A percentile compares a stretch with the other conserved stretches of the same genome.
Conservation (phyloP, 164 flowering plant genomes). For the Stephania japonica region DNA sequence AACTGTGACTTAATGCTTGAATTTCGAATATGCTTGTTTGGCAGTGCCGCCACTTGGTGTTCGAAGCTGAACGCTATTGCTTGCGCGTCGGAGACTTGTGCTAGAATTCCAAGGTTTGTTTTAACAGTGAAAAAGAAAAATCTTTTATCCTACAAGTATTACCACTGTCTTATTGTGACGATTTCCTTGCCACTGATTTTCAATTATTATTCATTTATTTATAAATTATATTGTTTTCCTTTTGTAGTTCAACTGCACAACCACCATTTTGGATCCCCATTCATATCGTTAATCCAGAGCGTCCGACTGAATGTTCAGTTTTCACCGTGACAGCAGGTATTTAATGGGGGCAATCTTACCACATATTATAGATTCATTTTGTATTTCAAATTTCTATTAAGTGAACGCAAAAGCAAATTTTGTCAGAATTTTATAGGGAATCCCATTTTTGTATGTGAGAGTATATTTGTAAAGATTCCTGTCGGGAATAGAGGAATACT, state of each 20-base stretch:
- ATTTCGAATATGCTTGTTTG: slow-evolving; percentile 11
- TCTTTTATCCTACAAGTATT: not conserved
- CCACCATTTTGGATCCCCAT: slow-evolving; percentile 99
- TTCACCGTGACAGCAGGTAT: slow-evolving; percentile 96
- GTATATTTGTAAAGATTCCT: not conserved
- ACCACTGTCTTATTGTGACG: not conserved
- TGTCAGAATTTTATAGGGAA: not conserved
- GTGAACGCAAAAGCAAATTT: not conserved
- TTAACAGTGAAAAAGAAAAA: not conserved
- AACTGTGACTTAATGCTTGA: not conserved
- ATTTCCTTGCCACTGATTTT: not conserved
- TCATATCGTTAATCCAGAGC: slow-evolving; percentile 91
- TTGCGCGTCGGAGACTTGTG: slow-evolving; percentile 99
- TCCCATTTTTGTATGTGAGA: not conserved
- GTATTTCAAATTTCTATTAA: not conserved
- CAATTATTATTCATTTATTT: not conserved
- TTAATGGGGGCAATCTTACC: not conserved
- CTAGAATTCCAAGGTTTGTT: slow-evolving; percentile 93
- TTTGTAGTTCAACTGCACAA: slow-evolving; percentile 69
- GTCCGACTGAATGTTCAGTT: slow-evolving; percentile 93
- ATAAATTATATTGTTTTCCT: not conserved
- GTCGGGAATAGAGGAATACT: not conserved
- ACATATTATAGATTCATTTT: not conserved
- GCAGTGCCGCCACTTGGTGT: slow-evolving; percentile 96
- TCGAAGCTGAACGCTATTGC: slow-evolving; percentile 90